Percentiles rank a stretch among this genome's conserved stretches.
phyloP scores from a whole-genome alignment of 345 rosid genomes.

The Populus tremula region DNA sequence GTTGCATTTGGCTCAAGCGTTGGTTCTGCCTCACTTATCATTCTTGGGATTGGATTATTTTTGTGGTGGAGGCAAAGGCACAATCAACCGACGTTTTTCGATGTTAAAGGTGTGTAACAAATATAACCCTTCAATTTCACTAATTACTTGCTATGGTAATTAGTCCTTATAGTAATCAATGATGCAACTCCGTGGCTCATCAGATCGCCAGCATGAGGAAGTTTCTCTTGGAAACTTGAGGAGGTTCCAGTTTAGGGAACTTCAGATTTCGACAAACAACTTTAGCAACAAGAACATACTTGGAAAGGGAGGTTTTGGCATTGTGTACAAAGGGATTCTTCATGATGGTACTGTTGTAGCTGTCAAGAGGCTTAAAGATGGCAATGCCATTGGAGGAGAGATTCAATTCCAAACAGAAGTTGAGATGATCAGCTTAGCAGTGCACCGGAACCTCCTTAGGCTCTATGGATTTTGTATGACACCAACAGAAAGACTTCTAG shows the following conservation, averaged over 20 bases:
- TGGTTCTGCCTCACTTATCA: slow-evolving; percentile 54
- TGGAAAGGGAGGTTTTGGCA: slow-evolving; percentile 93
- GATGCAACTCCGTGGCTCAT: slow-evolving; percentile 2
- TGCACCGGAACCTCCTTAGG: slow-evolving; percentile 87
- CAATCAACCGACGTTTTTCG: slow-evolving; percentile 60
- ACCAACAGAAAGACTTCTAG: slow-evolving; percentile 77
- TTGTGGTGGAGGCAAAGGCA: slow-evolving; percentile 86
- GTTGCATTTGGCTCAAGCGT: slow-evolving; percentile 72
- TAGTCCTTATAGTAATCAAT: neutral
- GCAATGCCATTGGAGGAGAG: slow-evolving; percentile 72
- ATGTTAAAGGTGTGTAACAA: slow-evolving; percentile 65
- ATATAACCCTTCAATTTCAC: neutral
- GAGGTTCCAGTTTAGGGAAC: slow-evolving; percentile 83
- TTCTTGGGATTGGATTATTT: slow-evolving; percentile 63
- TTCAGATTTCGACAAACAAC: slow-evolving; percentile 75
- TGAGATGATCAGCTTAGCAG: slow-evolving; percentile 97
- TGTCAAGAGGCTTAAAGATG: slow-evolving; percentile 93
- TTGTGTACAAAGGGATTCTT: slow-evolving; percentile 86
- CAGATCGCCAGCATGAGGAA: slow-evolving; percentile 69
- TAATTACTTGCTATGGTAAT: neutral
- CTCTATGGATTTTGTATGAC: slow-evolving; percentile 87
- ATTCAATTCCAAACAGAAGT: slow-evolving; percentile 91
- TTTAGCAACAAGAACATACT: slow-evolving; percentile 86
- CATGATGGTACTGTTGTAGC: slow-evolving; percentile 80
- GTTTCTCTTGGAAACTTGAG: slow-evolving; percentile 83